Base-by-base conservation (phyloP, 202 grass and related monocot genomes). In the Carex arenaria region DNA sequence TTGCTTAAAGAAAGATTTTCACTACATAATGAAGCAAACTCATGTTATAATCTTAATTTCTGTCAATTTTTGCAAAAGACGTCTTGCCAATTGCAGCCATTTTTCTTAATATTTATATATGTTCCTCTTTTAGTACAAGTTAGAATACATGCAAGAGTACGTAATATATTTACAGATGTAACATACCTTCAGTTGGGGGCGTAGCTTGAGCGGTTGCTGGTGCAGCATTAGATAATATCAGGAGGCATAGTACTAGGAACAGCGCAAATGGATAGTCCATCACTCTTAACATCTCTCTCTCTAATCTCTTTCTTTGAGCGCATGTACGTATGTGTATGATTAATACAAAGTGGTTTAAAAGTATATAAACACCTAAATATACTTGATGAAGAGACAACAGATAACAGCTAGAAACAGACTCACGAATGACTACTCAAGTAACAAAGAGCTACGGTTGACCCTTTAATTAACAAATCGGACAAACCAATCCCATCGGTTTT, bases 101-200 rank as follows among this genome's bases (percentile, higher is more conserved):
- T 23, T 23, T 42, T 42, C 38, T 0, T 42, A 42, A 7, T 42
- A 42, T 42, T 7, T 42, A 42, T 42, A 42, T 42, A 42, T 61
- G 59, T 52, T 11, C 49, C 49, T 52, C 51, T 14, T 45, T 45
- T 45, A 45, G 42, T 45, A 45, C 8, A 45, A 45, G 42, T 45
- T 45, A 9, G 17, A 60, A 60, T 60, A 59, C 5, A 60, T 60
- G 8, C 5, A 59, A 18, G 15, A 17, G 56, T 61, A 22, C 6
- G 5, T 31, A 56, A 47, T 42, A 36, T 47, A 52, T 60, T 1
- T 69, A 84, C 3, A 52, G 10, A 79, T 47, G 28, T 8, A 69
- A 43, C 75, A 52, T 71, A 83, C 91, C 91, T 93, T 93, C 87
- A 7, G 74, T 34, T 17, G 79, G 89, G 61, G 84, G 82, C 34